Evolutionary conservation across 176 grass and related monocot species (phyloP), one percentile per base, ranked within the genome.

Genomic region (Aegilops speltoides): DNA sequence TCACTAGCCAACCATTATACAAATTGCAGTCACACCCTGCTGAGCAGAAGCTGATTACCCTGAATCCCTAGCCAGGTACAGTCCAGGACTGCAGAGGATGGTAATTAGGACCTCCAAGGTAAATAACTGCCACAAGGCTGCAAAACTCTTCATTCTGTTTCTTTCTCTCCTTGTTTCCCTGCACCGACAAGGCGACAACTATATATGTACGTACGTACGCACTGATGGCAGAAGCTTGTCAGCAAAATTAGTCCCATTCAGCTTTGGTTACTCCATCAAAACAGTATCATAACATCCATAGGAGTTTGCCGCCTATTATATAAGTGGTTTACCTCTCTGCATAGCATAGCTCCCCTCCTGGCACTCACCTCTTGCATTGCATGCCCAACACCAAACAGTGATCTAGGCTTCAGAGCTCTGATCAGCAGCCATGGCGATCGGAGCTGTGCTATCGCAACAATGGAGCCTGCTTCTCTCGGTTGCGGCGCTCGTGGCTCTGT

Each of bases 231-330:
- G 20, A 78, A 71, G 7, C 37, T 50, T 8, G 52, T 79, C 52
- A 62, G 64, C 50, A 61, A n/a, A 83, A 45, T 50, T 15, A 83
- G 12, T 36, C 1, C 13, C 6, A 64, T 46, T 65, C 61, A 45
- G 73, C 81, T 84, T 83, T 8, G 81, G 64, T 88, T 72, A 23
- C 5, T 64, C 81, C 81, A 38, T 88, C 81, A 48, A 52, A 83
- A 17, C 59, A 73, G 2, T 67, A 17, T 80, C 14, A 2, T 43
- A 20, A 34, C 2, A 7, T 13, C 14, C 26, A 22, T 31, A 16
- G 76, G 64, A 59, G 36, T 71, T 41, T 46, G 13, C n/a, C 1
- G 2, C 19, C 9, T 22, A 3, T 22, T 59, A 59, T 59, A 59
- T 59, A 22, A 59, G 2, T 59, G 2, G 22, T 9, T 59, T 9